Evolutionary conservation across 345 rosid genomes (phyloP).

Genomic region (Populus ilicifolia): DNA sequence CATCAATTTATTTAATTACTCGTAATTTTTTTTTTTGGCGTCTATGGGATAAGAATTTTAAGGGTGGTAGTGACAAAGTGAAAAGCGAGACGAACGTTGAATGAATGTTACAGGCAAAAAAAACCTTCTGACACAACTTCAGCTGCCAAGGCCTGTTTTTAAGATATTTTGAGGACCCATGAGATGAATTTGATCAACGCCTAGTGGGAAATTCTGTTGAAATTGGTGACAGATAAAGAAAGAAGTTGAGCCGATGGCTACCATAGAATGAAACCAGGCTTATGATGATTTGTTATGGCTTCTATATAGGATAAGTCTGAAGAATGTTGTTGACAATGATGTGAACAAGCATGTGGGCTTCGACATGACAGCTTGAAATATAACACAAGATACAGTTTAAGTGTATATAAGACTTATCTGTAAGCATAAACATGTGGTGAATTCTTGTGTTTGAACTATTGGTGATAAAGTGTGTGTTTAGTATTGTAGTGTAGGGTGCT

Average conservation of each 20-base stretch:
- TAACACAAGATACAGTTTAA: background rate
- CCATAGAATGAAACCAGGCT: background rate
- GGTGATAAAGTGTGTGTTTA: background rate
- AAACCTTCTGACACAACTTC: background rate
- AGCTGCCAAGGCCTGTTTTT: background rate
- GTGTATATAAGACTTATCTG: background rate
- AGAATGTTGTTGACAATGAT: background rate
- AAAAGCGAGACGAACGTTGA: background rate
- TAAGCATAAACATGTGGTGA: background rate
- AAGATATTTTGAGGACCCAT: background rate
- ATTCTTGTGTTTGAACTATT: slow-evolving; percentile 5
- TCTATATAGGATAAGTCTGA: background rate
- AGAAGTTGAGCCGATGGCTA: background rate
- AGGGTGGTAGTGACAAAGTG: background rate
- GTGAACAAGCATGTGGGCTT: background rate
- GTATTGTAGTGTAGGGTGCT: too few species aligned
- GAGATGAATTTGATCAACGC: background rate
- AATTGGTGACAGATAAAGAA: too few species aligned
- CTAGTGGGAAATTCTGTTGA: too few species aligned
- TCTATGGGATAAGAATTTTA: background rate
- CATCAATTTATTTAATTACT: background rate
- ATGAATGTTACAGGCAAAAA: background rate
- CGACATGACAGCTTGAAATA: background rate
- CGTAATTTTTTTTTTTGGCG: background rate
- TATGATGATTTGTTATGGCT: background rate